Percentiles rank a stretch among this genome's conserved stretches.
phyloP scores from a whole-genome alignment of 306 rosid species.

The Vigna hirtella region DNA sequence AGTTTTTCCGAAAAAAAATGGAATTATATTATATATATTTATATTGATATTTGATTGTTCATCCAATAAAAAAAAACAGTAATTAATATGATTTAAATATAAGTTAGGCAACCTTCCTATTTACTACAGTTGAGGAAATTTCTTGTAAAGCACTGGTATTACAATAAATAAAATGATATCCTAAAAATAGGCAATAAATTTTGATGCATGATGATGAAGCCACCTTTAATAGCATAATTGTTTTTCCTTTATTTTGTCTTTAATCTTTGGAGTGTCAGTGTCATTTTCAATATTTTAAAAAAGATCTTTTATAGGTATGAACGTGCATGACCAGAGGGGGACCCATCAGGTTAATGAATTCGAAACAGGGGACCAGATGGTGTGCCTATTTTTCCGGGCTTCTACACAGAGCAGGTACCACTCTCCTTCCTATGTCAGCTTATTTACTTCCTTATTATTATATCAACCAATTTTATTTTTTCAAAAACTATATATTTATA shows the following conservation, averaged over 20 bases:
- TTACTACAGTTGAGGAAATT: not conserved
- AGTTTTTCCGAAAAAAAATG: not conserved
- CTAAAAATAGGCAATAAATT: not conserved
- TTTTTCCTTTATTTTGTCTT: not conserved
- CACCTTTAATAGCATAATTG: not conserved
- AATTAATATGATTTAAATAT: not conserved
- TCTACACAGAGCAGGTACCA: conserved; percentile 7
- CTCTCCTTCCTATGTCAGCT: too few relatives aligned
- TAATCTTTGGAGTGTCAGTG: not conserved
- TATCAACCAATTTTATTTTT: too few relatives aligned
- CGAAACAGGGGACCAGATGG: conserved; percentile 32
- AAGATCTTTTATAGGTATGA: not conserved
- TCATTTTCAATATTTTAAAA: conserved; percentile 26
- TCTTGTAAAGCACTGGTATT: not conserved
- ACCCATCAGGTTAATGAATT: conserved; percentile 25
- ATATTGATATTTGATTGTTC: not conserved
- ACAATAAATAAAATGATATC: not conserved
- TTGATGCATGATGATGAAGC: not conserved
- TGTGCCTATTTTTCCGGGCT: conserved; percentile 35
- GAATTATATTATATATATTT: too few relatives aligned
- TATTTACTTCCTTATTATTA: too few relatives aligned
- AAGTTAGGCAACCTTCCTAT: conserved; percentile 2
- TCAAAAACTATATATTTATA: too few relatives aligned
- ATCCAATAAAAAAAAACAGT: not conserved
- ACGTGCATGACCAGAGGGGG: not conserved